Percentiles rank a stretch among this genome's conserved stretches.
These are phyloP conservation scores for Talaromyces liani DNA, from an alignment of 495 filamentous ascomycete genomes.

Conservation along the genomic window DNA sequence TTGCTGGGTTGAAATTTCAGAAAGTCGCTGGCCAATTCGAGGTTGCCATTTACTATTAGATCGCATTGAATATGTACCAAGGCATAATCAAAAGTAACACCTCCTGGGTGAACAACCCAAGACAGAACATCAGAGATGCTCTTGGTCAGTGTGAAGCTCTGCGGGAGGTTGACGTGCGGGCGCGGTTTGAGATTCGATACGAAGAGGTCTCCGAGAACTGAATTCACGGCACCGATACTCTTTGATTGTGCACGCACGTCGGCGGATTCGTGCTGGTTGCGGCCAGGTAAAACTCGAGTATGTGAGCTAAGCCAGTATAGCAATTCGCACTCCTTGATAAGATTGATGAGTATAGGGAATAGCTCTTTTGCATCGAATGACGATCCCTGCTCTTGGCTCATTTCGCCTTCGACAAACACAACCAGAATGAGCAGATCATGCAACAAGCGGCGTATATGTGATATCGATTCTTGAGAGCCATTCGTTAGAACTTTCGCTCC, in stretches of 20 bases:
- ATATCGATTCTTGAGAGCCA: conserved; percentile 69
- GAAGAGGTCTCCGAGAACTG: conserved; percentile 44
- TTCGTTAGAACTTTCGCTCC: conserved; percentile 66
- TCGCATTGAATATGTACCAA: conserved; percentile 58
- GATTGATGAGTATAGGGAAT: conserved; percentile 57
- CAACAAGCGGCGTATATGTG: conserved; percentile 57
- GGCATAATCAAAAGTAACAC: conserved; percentile 36
- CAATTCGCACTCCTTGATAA: conserved; percentile 67
- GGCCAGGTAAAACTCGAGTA: conserved; percentile 25
- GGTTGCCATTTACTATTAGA: conserved; percentile 58
- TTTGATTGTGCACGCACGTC: conserved; percentile 22
- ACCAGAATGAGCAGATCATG: conserved; percentile 78
- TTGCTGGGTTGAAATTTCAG: conserved; percentile 56
- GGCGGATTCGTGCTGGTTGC: conserved; percentile 6
- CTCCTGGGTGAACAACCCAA: conserved; percentile 38
- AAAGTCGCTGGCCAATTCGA: conserved; percentile 71
- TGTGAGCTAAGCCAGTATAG: conserved; percentile 72
- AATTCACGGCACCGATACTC: conserved; percentile 17
- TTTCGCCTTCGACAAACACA: conserved; percentile 72
- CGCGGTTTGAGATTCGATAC: conserved; percentile 40
- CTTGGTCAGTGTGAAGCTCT: conserved; percentile 40
- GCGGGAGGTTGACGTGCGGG: conserved; percentile 29
- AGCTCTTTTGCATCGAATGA: conserved; percentile 60
- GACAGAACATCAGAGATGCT: conserved; percentile 42
- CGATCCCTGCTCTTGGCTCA: conserved; percentile 57